Evolutionary conservation across 2,329 filamentous ascomycete genomes (phyloP).

Genomic region (Exserohilum turcica): DNA sequence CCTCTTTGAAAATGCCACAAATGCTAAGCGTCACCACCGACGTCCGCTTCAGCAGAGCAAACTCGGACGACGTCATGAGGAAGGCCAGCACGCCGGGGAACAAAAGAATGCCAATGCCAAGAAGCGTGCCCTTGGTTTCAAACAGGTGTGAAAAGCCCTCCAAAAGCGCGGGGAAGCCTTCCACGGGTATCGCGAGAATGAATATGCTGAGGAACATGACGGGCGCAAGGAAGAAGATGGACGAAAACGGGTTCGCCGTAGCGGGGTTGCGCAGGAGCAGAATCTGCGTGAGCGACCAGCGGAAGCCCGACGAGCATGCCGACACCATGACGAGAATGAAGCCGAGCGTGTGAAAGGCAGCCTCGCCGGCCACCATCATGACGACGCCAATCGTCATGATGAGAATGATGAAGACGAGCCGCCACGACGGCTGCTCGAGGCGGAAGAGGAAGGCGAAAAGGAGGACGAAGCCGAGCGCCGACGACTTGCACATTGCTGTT

Average conservation of each 20-base stretch:
- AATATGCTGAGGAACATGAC: slow-evolving; percentile 91
- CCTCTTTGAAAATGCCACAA: slow-evolving; percentile 98
- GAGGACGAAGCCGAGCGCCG: slow-evolving; percentile 90
- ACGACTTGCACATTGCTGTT: slow-evolving; percentile 93
- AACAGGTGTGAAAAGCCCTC: slow-evolving; percentile 69
- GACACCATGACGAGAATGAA: slow-evolving; percentile 93
- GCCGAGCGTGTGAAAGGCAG: slow-evolving; percentile 82
- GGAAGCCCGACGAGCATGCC: slow-evolving; percentile 93
- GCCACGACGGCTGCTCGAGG: slow-evolving; percentile 84
- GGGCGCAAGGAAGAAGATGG: slow-evolving; percentile 95
- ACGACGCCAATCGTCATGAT: slow-evolving; percentile 92
- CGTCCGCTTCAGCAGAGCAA: slow-evolving; percentile 90
- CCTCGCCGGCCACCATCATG: slow-evolving; percentile 97
- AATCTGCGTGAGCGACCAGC: slow-evolving; percentile 98
- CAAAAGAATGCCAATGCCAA: slow-evolving; percentile 74
- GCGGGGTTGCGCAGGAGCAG: slow-evolving; percentile 91
- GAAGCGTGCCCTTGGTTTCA: slow-evolving; percentile 68
- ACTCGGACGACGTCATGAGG: slow-evolving; percentile 95
- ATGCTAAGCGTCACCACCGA: slow-evolving; percentile 96
- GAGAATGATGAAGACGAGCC: slow-evolving; percentile 82
- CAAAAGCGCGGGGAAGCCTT: slow-evolving; percentile 73
- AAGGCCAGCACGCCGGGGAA: slow-evolving; percentile 93
- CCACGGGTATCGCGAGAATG: slow-evolving; percentile 80
- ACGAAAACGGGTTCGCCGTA: slow-evolving; percentile 94
- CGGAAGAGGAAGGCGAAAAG: slow-evolving; percentile 94